A percentile compares a stretch with the other conserved stretches of the same genome.
Conservation (phyloP, 768 basidiomycete species). For the Tephrocybe sp. region DNA sequence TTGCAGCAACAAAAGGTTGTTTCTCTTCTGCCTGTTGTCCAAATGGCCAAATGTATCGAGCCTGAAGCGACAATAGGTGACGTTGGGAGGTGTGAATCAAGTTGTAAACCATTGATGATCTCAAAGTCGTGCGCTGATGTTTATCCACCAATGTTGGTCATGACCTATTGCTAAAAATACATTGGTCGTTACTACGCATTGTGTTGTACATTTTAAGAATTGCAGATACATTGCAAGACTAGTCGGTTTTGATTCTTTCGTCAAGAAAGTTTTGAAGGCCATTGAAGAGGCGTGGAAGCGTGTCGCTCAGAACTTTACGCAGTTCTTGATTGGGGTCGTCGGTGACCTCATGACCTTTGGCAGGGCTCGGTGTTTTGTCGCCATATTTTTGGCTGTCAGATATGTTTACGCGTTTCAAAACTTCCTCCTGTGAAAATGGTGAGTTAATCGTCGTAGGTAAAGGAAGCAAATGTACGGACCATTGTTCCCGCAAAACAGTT, state of each 20-base stretch:
- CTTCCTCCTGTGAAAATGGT: conserved; percentile 7
- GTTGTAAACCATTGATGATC: no score
- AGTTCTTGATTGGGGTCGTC: conserved; percentile 1
- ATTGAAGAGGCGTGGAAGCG: conserved; percentile 8
- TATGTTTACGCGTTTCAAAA: conserved; percentile 7
- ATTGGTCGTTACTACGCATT: no score
- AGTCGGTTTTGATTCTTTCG: conserved; percentile 6
- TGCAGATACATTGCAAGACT: not conserved
- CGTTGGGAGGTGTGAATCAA: no score
- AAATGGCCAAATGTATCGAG: no score
- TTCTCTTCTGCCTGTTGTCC: no score
- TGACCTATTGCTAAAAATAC: not conserved
- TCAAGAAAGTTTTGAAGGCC: conserved; percentile 11
- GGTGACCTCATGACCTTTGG: not conserved
- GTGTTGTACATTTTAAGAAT: not conserved
- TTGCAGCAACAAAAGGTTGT: no score
- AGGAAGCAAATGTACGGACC: not conserved
- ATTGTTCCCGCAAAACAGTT: conserved; percentile 13
- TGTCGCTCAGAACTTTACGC: conserved; percentile 3
- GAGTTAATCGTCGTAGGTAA: not conserved
- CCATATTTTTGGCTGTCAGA: not conserved
- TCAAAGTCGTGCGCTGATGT: no score
- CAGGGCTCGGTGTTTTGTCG: not conserved
- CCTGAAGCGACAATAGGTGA: no score
- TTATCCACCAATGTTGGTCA: no score